These are phyloP conservation scores for Lactifluus subvellereus DNA, from an alignment of 768 basidiomycete species.

Conservation along the genomic window DNA sequence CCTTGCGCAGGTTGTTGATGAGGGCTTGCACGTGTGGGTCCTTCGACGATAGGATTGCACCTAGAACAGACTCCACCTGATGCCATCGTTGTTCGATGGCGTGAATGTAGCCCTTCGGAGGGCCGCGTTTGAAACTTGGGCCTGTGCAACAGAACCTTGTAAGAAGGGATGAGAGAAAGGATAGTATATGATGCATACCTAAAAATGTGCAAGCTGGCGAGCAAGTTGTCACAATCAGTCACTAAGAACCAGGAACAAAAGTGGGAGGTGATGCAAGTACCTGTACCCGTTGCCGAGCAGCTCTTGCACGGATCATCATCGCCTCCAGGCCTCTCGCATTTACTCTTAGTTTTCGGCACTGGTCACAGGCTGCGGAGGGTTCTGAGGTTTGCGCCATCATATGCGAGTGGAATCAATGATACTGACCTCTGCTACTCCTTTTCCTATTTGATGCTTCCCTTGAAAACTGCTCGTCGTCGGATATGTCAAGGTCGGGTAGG, in stretches of 20 bases:
- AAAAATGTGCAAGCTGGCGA: conserved; percentile 59
- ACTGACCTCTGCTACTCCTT: conserved; percentile 24
- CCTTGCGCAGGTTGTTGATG: conserved; percentile 58
- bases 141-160: conserved; percentile 36
- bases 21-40: conserved; percentile 59
- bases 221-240: conserved; percentile 23
- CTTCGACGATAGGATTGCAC: conserved; percentile 68
- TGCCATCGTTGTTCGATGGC: conserved; percentile 91
- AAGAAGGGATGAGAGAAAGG: background rate
- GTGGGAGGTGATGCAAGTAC: conserved; percentile 29
- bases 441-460: conserved; percentile 21
- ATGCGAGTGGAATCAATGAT: background rate
- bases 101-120: conserved; percentile 88
- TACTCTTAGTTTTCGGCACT: conserved; percentile 87
- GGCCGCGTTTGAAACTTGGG: conserved; percentile 77
- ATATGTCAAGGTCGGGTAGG: conserved; percentile 18
- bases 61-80: conserved; percentile 86
- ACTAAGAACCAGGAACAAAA: conserved; percentile 24
- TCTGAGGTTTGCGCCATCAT: background rate
- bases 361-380: conserved; percentile 63
- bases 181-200: conserved; percentile 33
- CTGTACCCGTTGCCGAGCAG: conserved; percentile 51
- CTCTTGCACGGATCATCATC: conserved; percentile 54
- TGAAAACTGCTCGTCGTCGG: conserved; percentile 22
- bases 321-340: conserved; percentile 58